Evolutionary conservation across 1,284 basidiomycete genomes (phyloP).

Genomic region (Ustilago cynodontis): DNA sequence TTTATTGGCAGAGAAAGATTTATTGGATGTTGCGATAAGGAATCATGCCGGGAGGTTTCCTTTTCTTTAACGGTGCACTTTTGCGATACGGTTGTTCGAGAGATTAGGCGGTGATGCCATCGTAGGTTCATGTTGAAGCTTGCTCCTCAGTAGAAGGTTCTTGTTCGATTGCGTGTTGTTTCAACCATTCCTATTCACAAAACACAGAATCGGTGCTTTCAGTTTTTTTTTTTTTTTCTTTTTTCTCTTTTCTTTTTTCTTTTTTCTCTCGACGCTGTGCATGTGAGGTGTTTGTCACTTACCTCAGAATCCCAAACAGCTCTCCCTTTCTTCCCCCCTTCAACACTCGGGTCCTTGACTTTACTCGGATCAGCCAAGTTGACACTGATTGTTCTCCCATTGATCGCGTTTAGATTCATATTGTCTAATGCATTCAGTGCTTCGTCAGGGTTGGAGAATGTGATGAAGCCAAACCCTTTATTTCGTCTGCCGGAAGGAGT

Average conservation of each 20-base stretch:
- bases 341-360: constrained; percentile 7
- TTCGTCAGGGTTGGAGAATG: constrained; percentile 29
- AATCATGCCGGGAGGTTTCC: constrained; percentile 6
- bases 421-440: constrained; percentile 56
- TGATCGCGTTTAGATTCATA: constrained; percentile 51
- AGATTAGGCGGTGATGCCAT: neutral
- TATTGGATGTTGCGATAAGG: constrained; percentile 3
- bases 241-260: too few species aligned
- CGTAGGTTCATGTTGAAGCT: neutral
- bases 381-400: constrained; percentile 33
- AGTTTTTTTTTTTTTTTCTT: too few species aligned
- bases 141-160: neutral
- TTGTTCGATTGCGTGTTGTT: constrained; percentile 22
- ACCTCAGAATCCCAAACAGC: constrained; percentile 51
- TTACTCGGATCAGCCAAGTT: constrained; percentile 42
- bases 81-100: neutral
- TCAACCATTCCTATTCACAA: constrained; percentile 42
- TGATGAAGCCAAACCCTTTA: constrained; percentile 53
- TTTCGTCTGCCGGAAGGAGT: constrained; percentile 15
- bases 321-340: neutral
- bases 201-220: neutral
- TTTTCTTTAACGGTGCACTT: neutral
- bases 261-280: too few species aligned
- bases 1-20: neutral
- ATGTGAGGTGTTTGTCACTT: too few species aligned